A percentile compares a stretch with the other conserved stretches of the same genome.
Conservation (phyloP, 129 eudicot species). For the Scalesia atractyloides region DNA sequence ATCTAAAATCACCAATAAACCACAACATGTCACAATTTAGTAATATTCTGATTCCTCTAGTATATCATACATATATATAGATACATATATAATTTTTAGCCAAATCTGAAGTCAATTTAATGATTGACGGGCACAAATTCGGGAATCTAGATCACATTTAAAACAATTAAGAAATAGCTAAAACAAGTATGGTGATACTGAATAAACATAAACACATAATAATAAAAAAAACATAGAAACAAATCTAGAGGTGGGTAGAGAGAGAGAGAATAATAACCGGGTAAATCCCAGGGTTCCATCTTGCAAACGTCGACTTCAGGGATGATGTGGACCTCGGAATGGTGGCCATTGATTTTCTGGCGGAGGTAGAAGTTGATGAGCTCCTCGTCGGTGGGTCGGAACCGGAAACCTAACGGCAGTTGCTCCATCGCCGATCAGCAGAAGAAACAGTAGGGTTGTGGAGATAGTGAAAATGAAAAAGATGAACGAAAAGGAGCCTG, state of each 20-base stretch:
- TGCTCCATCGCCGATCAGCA: slow-evolving; percentile 35
- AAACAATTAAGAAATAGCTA: slow-evolving; percentile 21
- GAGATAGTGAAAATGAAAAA: slow-evolving; percentile 22
- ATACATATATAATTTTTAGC: background rate
- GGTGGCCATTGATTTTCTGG: slow-evolving; percentile 60
- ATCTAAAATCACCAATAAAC: slow-evolving; percentile 28
- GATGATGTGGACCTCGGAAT: slow-evolving; percentile 58
- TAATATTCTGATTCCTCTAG: background rate
- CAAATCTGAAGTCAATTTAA: slow-evolving; percentile 4
- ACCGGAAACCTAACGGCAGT: slow-evolving; percentile 62
- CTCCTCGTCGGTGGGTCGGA: slow-evolving; percentile 70
- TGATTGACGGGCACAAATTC: slow-evolving; percentile 30
- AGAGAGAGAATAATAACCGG: slow-evolving; percentile 33
- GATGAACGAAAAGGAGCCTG: slow-evolving; percentile 27
- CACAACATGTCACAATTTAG: background rate
- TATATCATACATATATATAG: background rate
- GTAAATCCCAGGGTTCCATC: slow-evolving; percentile 77
- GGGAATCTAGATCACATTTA: slow-evolving; percentile 29
- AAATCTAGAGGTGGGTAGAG: no score
- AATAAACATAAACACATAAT: no score
- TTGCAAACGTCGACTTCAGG: slow-evolving; percentile 73
- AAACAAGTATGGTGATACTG: slow-evolving; percentile 1
- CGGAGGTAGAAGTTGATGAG: slow-evolving; percentile 57
- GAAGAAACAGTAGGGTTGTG: background rate
- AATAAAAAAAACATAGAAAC: background rate